Evolutionary conservation across 306 rosid genomes (phyloP).

Genomic region (Spatholobus suberectus): DNA sequence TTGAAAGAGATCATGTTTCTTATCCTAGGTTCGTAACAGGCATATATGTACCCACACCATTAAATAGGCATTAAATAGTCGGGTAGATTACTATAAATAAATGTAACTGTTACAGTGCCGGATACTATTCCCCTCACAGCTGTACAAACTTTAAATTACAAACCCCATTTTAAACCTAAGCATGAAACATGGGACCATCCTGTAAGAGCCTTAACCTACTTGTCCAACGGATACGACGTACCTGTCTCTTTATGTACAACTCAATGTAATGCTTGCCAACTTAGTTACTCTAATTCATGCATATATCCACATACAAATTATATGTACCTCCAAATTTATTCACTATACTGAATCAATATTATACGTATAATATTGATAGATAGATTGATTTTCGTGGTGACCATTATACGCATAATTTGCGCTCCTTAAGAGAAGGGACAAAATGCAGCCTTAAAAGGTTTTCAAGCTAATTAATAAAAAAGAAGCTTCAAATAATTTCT

Average conservation of each 20-base stretch:
- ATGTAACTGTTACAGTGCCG: conserved; percentile 23
- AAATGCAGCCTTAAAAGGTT: not conserved
- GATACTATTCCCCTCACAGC: conserved; percentile 34
- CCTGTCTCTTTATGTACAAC: conserved; percentile 19
- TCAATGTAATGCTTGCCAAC: not conserved
- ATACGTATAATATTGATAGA: no score
- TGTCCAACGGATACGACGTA: conserved; percentile 28
- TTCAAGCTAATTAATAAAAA: not conserved
- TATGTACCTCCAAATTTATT: not conserved
- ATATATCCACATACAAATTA: not conserved
- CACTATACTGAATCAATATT: no score
- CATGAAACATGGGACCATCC: conserved; percentile 37
- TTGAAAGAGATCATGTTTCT: conserved; percentile 40
- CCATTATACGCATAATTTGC: not conserved
- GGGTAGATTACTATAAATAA: conserved; percentile 33
- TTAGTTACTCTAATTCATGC: not conserved
- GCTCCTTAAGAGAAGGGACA: not conserved
- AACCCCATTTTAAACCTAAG: conserved; percentile 39
- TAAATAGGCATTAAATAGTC: conserved; percentile 20
- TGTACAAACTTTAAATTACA: conserved; percentile 36
- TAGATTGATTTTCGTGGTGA: not conserved
- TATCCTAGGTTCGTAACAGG: conserved; percentile 31
- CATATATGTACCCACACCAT: conserved; percentile 25
- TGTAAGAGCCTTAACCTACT: conserved; percentile 16
- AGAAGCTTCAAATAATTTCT: not conserved